phyloP scores from a whole-genome alignment of 306 rosid genomes.

The Vigna unguiculata region DNA sequence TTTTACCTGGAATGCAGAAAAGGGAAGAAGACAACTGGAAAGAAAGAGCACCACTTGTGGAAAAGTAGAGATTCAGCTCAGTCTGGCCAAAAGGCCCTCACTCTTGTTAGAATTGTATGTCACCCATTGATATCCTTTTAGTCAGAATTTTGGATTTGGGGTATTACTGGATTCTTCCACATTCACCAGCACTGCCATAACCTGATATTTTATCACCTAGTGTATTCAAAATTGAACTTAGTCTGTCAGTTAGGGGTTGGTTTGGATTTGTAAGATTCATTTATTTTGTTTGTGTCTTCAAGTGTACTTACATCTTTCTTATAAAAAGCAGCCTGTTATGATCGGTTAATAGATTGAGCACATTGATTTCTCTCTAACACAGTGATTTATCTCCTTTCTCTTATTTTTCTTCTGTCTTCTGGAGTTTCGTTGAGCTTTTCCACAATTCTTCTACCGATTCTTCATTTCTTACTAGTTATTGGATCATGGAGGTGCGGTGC shows the following conservation, averaged over 20 bases:
- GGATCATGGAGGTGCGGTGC: not conserved
- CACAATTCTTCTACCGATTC: not conserved
- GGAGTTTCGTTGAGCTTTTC: not conserved
- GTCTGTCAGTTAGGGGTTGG: not conserved
- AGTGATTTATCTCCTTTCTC: not conserved
- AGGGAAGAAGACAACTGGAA: slow-evolving; percentile 55
- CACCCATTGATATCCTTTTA: slow-evolving; percentile 31
- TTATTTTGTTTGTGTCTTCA: not conserved
- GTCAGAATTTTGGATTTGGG: slow-evolving; percentile 23
- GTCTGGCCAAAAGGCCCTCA: slow-evolving; percentile 88
- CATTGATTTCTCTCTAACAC: not conserved
- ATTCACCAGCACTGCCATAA: not conserved
- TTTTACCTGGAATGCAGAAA: slow-evolving; percentile 59
- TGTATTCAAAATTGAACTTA: not conserved
- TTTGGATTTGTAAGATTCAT: not conserved
- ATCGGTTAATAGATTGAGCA: not conserved
- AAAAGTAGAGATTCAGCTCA: slow-evolving; percentile 76
- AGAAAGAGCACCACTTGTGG: slow-evolving; percentile 81
- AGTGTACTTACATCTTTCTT: not conserved
- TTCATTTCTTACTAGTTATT: not conserved
- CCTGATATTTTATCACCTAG: not conserved
- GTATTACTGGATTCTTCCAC: not conserved
- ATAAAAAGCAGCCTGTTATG: not conserved
- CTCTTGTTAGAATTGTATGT: slow-evolving; percentile 78
- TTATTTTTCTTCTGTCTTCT: not conserved